Percentiles rank a stretch among this genome's conserved stretches.
Evolutionary conservation across 306 rosid genomes (phyloP).

Genomic region (Trifolium pratense): DNA sequence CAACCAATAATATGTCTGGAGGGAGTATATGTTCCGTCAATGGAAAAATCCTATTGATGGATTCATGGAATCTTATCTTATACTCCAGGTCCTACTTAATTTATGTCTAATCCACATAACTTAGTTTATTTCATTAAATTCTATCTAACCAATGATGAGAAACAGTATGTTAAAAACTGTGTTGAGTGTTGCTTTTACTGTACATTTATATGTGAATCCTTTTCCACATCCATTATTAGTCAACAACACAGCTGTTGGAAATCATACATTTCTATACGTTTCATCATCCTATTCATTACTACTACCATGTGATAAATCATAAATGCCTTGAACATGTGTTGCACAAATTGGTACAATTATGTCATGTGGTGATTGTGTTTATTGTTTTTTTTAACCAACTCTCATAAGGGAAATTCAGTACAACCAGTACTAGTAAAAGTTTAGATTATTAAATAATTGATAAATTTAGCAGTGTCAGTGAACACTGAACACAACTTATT

Average conservation of each 20-base stretch:
- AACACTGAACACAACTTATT: background rate
- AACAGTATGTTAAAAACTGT: background rate
- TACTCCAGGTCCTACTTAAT: background rate
- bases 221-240: background rate
- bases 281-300: slow-evolving; percentile 1
- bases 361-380: background rate
- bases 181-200: background rate
- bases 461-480: background rate
- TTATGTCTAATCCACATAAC: background rate
- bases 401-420: background rate
- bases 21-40: no score
- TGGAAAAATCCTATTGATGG: background rate
- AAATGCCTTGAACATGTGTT: slow-evolving; percentile 16
- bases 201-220: background rate
- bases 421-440: background rate
- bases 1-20: no score
- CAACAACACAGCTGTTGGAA: slow-evolving; percentile 2
- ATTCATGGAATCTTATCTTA: background rate
- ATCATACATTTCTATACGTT: background rate
- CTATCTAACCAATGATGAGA: background rate
- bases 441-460: background rate
- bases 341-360: background rate
- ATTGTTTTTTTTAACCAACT: background rate
- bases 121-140: background rate
- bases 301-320: background rate